Conservation (phyloP, 2,329 filamentous ascomycete genomes). For the Colletotrichum chrysophilum region DNA sequence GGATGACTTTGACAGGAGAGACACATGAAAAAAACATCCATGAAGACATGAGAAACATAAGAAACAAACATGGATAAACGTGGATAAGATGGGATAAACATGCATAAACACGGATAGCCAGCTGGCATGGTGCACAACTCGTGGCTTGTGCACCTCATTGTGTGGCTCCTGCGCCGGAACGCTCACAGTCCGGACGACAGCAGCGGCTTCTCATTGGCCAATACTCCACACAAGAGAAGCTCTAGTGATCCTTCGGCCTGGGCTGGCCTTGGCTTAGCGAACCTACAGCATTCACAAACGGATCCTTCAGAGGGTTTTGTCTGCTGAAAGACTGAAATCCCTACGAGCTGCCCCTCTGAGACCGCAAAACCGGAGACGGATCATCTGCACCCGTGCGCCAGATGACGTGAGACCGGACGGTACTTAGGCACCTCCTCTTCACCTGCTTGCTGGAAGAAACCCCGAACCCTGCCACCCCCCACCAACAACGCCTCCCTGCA, state of each 20-base stretch:
- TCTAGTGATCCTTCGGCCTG: not conserved
- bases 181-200: not conserved
- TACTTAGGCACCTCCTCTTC: no score
- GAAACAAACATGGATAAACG: not conserved
- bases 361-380: not conserved
- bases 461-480: not conserved
- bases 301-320: not conserved
- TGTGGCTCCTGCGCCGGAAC: not conserved
- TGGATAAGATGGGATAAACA: not conserved
- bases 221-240: not conserved
- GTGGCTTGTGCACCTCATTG: not conserved
- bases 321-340: not conserved
- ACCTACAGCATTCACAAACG: not conserved
- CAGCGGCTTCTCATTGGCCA: not conserved
- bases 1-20: not conserved
- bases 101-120: not conserved
- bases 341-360: not conserved
- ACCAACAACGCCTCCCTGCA: not conserved
- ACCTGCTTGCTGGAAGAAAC: not conserved
- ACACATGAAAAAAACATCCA: not conserved
- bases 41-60: not conserved
- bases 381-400: constrained; percentile 7
- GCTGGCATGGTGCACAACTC: not conserved
- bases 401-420: constrained; percentile 13
- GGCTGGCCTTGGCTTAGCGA: constrained; percentile 6